phyloP scores from a whole-genome alignment of 768 basidiomycete species.

The Podaxis sp. region DNA sequence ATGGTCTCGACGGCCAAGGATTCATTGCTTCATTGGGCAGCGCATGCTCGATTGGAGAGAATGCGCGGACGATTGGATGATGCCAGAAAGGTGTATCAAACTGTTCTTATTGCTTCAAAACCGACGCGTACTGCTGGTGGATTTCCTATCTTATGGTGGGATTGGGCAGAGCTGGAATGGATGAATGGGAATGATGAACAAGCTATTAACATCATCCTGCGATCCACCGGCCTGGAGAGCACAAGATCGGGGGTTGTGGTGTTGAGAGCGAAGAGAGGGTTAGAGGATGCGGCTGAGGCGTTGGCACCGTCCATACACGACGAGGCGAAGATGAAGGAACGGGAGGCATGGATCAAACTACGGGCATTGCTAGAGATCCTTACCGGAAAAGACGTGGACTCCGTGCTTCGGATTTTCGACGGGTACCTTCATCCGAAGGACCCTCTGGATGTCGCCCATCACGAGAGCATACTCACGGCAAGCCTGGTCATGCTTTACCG shows the following conservation, averaged over 20 bases:
- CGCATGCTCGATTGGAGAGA: constrained; percentile 71
- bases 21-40: constrained; percentile 64
- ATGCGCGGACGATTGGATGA: constrained; percentile 60
- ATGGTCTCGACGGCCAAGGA: constrained; percentile 53
- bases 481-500: constrained; percentile 59
- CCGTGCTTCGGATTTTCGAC: constrained; percentile 41
- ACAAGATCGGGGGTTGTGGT: constrained; percentile 44
- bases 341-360: constrained; percentile 62
- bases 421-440: constrained; percentile 20
- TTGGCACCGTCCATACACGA: constrained; percentile 22
- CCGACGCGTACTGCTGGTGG: constrained; percentile 29
- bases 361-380: constrained; percentile 63
- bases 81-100: constrained; percentile 75
- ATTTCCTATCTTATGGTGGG: constrained; percentile 62
- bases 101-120: constrained; percentile 49
- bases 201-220: constrained; percentile 49
- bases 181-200: constrained; percentile 44
- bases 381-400: constrained; percentile 34
- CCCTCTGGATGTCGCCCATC: constrained; percentile 25
- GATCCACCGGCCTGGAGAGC: constrained; percentile 49
- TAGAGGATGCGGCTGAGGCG: constrained; percentile 44
- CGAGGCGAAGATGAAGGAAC: constrained; percentile 43
- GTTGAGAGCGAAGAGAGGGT: constrained; percentile 57
- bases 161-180: constrained; percentile 88
- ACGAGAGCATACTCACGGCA: constrained; percentile 56